A percentile compares a stretch with the other conserved stretches of the same genome.
phyloP scores from a whole-genome alignment of 1,139 yeast species.

The Pneumocystis wakefieldiae region DNA sequence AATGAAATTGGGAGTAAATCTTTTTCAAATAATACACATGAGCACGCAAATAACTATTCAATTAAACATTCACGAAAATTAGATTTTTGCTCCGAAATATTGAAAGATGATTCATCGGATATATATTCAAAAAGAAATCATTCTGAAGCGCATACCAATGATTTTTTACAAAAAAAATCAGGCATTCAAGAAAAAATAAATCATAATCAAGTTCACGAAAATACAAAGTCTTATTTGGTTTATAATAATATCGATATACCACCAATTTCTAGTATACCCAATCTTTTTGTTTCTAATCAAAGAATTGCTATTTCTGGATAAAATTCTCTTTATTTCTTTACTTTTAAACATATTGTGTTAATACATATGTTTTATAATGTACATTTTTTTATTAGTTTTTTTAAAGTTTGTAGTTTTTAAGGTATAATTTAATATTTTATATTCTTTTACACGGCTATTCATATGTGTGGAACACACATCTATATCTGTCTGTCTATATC shows the following conservation, averaged over 20 bases:
- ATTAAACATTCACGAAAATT: not conserved
- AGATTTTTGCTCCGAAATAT: not conserved
- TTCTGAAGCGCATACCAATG: not conserved
- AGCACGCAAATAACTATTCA: not conserved
- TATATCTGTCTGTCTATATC: too few species aligned
- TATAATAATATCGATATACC: not conserved
- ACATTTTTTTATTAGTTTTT: not conserved
- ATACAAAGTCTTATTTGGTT: not conserved
- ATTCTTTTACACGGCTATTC: too few species aligned
- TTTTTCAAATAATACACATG: not conserved
- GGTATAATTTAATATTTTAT: too few species aligned
- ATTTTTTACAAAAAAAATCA: not conserved
- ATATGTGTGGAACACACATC: too few species aligned
- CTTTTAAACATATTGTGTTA: not conserved
- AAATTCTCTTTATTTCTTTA: not conserved
- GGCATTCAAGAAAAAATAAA: not conserved
- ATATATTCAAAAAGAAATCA: not conserved
- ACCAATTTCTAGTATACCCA: not conserved
- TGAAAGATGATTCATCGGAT: not conserved
- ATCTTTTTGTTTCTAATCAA: not conserved
- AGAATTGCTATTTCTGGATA: not conserved
- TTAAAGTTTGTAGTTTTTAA: too few species aligned
- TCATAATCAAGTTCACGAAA: not conserved
- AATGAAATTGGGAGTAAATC: not conserved
- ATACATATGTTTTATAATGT: not conserved